Percentiles rank a stretch among this genome's conserved stretches.
These are phyloP conservation scores for Oryza coarctata DNA, from an alignment of 176 grass and related monocot genomes.

Conservation along the genomic window DNA sequence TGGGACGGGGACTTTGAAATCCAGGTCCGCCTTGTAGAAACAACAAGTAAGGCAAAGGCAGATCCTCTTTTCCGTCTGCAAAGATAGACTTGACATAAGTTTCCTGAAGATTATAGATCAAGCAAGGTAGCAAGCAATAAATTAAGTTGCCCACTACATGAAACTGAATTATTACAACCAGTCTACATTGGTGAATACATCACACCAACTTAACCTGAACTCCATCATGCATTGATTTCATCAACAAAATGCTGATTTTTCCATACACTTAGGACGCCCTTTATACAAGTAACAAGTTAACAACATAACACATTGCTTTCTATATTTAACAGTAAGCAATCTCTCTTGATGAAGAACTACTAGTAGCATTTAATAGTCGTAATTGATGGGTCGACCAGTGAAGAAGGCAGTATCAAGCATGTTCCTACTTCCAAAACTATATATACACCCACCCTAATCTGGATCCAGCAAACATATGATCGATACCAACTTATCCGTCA, in stretches of 20 bases:
- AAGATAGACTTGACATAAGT: slow-evolving; percentile 2
- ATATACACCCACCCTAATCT: not conserved
- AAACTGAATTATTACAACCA: not conserved
- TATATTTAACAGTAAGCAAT: not conserved
- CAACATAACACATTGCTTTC: not conserved
- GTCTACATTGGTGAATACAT: not conserved
- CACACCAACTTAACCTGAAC: not conserved
- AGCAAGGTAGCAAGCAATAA: not conserved
- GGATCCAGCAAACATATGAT: not conserved
- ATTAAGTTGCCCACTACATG: not conserved
- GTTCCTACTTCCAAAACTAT: not conserved
- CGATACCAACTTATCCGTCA: not conserved
- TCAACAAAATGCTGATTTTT: not conserved
- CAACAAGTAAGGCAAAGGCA: slow-evolving; percentile 67
- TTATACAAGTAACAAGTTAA: not conserved
- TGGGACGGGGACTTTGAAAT: slow-evolving; percentile 75
- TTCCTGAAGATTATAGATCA: slow-evolving; percentile 2
- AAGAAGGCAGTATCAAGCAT: not conserved
- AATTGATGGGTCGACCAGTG: not conserved
- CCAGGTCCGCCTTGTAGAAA: slow-evolving; percentile 95
- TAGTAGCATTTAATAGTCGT: not conserved
- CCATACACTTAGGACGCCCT: not conserved
- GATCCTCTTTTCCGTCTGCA: slow-evolving; percentile 75
- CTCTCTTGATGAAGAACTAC: not conserved
- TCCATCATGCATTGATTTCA: not conserved